phyloP scores from a whole-genome alignment of 2,329 filamentous ascomycete species.

The Scolecobasidium constrictum region DNA sequence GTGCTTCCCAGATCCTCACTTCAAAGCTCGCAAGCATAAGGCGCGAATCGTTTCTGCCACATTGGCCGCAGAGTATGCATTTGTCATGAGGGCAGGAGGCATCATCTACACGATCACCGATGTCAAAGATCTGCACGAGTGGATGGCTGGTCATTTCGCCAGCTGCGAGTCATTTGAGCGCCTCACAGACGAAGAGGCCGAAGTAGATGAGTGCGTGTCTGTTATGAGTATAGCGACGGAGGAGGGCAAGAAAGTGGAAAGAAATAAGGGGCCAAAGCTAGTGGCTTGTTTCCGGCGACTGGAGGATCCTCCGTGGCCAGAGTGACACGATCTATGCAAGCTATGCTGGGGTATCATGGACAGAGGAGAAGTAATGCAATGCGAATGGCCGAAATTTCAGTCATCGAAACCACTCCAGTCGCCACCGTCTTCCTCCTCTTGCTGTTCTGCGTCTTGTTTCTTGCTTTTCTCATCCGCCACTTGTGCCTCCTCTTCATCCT shows the following conservation, averaged over 20 bases:
- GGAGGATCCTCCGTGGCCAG: slow-evolving; percentile 67
- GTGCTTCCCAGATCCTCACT: slow-evolving; percentile 97
- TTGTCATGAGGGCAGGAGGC: slow-evolving; percentile 70
- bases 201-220: slow-evolving; percentile 56
- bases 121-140: slow-evolving; percentile 83
- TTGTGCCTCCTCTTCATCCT: slow-evolving; percentile 18
- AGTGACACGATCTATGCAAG: background rate
- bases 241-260: slow-evolving; percentile 90
- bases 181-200: slow-evolving; percentile 51
- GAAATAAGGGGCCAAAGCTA: slow-evolving; percentile 84
- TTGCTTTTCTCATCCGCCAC: slow-evolving; percentile 23
- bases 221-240: slow-evolving; percentile 81
- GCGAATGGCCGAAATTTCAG: slow-evolving; percentile 29
- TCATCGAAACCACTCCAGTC: slow-evolving; percentile 58
- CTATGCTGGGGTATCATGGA: too few relatives aligned
- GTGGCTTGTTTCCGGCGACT: slow-evolving; percentile 77
- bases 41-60: slow-evolving; percentile 84
- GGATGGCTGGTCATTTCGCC: slow-evolving; percentile 85
- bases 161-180: slow-evolving; percentile 70
- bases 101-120: slow-evolving; percentile 95
- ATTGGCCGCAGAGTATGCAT: slow-evolving; percentile 88
- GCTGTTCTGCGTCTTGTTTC: slow-evolving; percentile 25
- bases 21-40: slow-evolving; percentile 96
- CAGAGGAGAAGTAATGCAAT: too few relatives aligned
- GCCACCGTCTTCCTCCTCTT: slow-evolving; percentile 25